phyloP scores from a whole-genome alignment of 2,329 filamentous ascomycete genomes.

The Verticillium tricorpus region DNA sequence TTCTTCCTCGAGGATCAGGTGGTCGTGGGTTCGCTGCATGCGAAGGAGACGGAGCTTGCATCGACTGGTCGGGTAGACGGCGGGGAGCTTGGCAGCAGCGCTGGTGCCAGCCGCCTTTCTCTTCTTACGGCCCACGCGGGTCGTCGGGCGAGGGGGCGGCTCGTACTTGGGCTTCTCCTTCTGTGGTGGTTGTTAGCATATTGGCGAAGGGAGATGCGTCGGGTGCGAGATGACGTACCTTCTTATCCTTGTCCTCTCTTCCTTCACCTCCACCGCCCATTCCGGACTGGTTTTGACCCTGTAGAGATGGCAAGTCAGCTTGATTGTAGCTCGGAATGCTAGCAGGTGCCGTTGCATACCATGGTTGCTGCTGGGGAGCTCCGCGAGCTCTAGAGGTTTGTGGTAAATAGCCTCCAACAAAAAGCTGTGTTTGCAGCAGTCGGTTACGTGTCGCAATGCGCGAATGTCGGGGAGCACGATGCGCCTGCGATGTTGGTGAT shows the following conservation, averaged over 20 bases:
- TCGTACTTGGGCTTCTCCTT: slow-evolving; percentile 99
- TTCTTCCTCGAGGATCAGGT: slow-evolving; percentile 93
- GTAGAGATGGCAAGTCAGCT: not conserved
- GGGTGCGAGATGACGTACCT: slow-evolving; percentile 50
- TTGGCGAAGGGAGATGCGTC: slow-evolving; percentile 8
- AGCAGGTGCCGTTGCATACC: slow-evolving; percentile 14
- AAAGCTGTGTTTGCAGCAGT: not conserved
- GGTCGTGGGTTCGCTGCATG: slow-evolving; percentile 98
- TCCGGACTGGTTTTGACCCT: slow-evolving; percentile 85
- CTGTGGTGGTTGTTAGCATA: slow-evolving; percentile 38
- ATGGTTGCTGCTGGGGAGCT: slow-evolving; percentile 17
- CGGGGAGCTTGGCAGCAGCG: slow-evolving; percentile 89
- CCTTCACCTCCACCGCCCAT: slow-evolving; percentile 76
- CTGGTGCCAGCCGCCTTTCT: slow-evolving; percentile 91
- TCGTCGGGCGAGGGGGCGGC: slow-evolving; percentile 93
- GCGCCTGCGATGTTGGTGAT: slow-evolving; percentile 8
- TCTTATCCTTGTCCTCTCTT: slow-evolving; percentile 88
- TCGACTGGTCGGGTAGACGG: slow-evolving; percentile 90
- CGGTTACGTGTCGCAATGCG: not conserved
- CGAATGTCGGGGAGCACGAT: not conserved
- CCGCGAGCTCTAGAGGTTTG: slow-evolving; percentile 4
- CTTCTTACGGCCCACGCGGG: slow-evolving; percentile 97
- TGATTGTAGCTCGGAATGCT: not conserved
- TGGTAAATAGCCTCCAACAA: not conserved
- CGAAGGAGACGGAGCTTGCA: slow-evolving; percentile 96